Percentiles rank a stretch among this genome's conserved stretches.
phyloP scores from a whole-genome alignment of 768 basidiomycete species.

The Lanmaoa pseudosensibilis region DNA sequence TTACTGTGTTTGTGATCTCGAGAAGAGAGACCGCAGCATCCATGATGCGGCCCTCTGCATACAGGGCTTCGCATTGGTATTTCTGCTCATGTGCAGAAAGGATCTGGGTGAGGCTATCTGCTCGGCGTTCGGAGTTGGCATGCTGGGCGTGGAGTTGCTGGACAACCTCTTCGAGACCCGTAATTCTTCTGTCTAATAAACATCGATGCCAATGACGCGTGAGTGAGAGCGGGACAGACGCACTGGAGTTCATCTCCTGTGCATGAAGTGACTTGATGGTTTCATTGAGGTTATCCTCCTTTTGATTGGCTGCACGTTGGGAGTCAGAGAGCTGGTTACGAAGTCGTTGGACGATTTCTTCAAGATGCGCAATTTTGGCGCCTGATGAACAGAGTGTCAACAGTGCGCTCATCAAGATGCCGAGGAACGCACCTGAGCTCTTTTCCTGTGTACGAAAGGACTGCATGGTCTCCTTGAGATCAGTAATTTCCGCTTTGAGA shows the following conservation, averaged over 20 bases:
- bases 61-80: constrained; percentile 7
- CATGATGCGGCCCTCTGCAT: neutral
- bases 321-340: neutral
- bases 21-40: neutral
- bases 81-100: constrained; percentile 1
- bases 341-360: neutral
- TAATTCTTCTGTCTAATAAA: neutral
- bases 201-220: neutral
- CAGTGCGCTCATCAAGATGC: neutral
- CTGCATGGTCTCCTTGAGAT: neutral
- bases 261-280: too few species aligned
- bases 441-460: neutral
- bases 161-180: neutral
- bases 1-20: neutral
- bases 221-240: neutral
- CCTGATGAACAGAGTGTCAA: neutral
- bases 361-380: neutral
- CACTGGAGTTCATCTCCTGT: too few species aligned
- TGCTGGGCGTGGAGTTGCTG: neutral
- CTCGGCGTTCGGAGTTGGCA: neutral
- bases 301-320: neutral
- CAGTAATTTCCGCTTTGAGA: too few species aligned
- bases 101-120: neutral
- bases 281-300: neutral
- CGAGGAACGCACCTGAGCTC: neutral